These are phyloP conservation scores for rapeseed (Brassica napus) DNA, from an alignment of 345 rosid species.

Conservation along the genomic window DNA sequence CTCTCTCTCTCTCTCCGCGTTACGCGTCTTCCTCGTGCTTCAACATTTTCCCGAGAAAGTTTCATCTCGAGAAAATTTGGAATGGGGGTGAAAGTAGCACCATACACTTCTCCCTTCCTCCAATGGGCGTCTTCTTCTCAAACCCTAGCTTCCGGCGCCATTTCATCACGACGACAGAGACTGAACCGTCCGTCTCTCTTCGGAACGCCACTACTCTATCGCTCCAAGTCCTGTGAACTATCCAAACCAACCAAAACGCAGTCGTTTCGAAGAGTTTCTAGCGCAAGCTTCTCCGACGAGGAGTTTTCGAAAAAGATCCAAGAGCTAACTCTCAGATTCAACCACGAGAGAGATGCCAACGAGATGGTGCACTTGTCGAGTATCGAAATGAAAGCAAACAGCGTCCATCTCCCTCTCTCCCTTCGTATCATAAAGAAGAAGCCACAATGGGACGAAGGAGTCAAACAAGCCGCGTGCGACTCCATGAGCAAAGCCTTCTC, in stretches of 20 bases:
- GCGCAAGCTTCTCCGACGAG: slow-evolving; percentile 72
- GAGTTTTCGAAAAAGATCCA: slow-evolving; percentile 68
- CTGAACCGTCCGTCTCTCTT: slow-evolving; percentile 55
- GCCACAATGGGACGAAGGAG: slow-evolving; percentile 68
- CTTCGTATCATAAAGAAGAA: slow-evolving; percentile 82
- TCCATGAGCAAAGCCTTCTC: slow-evolving; percentile 85
- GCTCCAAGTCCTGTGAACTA: slow-evolving; percentile 52
- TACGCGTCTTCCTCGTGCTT: slow-evolving; percentile 28
- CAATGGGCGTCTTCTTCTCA: slow-evolving; percentile 70
- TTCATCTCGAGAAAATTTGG: neutral
- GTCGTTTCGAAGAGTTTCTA: slow-evolving; percentile 50
- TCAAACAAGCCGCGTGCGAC: slow-evolving; percentile 59
- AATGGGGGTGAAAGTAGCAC: slow-evolving; percentile 71
- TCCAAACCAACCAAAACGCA: slow-evolving; percentile 32
- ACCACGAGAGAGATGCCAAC: neutral
- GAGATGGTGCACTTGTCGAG: slow-evolving; percentile 24
- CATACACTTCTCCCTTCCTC: slow-evolving; percentile 45
- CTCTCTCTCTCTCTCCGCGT: no score
- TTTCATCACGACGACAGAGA: slow-evolving; percentile 56
- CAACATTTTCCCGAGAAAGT: slow-evolving; percentile 33
- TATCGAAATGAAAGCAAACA: slow-evolving; percentile 81
- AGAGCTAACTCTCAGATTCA: slow-evolving; percentile 60
- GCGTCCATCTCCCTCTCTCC: slow-evolving; percentile 77
- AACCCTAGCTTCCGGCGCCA: slow-evolving; percentile 55
- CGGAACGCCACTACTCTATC: slow-evolving; percentile 44